A percentile compares a stretch with the other conserved stretches of the same genome.
These are phyloP conservation scores for Mytilinidion resinicola DNA, from an alignment of 495 filamentous ascomycete genomes.

Conservation along the genomic window DNA sequence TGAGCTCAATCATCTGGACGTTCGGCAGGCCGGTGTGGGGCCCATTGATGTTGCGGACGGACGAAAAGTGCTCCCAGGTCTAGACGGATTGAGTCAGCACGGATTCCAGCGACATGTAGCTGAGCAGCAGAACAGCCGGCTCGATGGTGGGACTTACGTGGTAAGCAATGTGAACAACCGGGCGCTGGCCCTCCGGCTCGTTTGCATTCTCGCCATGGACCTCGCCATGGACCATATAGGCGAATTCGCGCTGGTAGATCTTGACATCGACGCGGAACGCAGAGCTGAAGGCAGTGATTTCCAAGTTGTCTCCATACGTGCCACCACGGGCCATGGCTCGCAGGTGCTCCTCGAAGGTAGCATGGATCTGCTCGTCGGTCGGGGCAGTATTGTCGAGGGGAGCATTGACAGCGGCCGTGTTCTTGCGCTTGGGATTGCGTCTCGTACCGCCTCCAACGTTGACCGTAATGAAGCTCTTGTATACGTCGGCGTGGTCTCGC, in stretches of 20 bases:
- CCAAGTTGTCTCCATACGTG: slow-evolving; percentile 66
- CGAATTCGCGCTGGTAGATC: slow-evolving; percentile 51
- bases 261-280: slow-evolving; percentile 58
- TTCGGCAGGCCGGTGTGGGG: slow-evolving; percentile 52
- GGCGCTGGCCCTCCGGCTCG: slow-evolving; percentile 30
- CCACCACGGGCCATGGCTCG: slow-evolving; percentile 54
- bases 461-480: slow-evolving; percentile 60
- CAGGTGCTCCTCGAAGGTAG: slow-evolving; percentile 57
- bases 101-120: background rate
- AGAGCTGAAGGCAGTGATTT: slow-evolving; percentile 61
- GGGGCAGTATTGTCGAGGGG: slow-evolving; percentile 33
- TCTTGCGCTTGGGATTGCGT: slow-evolving; percentile 57
- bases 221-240: slow-evolving; percentile 34
- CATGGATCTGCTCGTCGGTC: slow-evolving; percentile 53
- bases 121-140: background rate
- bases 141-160: slow-evolving; percentile 50
- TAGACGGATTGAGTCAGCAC: slow-evolving; percentile 22
- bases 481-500: slow-evolving; percentile 52
- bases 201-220: background rate
- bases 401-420: slow-evolving; percentile 42
- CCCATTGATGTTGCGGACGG: slow-evolving; percentile 57
- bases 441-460: slow-evolving; percentile 42
- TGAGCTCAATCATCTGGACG: slow-evolving; percentile 29
- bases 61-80: slow-evolving; percentile 70
- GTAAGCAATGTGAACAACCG: slow-evolving; percentile 55